These are phyloP conservation scores for Trichoderma lentiforme DNA, from an alignment of 2,329 filamentous ascomycete species.

Conservation along the genomic window DNA sequence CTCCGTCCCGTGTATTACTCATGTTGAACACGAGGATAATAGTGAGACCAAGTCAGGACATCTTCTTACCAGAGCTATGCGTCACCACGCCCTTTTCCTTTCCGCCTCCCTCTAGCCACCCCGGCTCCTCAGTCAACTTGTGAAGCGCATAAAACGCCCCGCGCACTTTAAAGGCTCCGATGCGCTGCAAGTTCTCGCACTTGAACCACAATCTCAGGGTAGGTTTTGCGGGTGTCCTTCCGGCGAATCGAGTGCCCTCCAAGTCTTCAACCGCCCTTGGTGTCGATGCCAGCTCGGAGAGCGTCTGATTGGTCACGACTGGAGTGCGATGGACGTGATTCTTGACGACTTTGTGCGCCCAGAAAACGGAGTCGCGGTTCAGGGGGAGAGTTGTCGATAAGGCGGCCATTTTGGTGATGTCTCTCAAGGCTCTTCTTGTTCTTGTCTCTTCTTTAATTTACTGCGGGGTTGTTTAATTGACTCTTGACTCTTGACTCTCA, in stretches of 20 bases:
- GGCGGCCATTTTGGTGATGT: conserved; percentile 41
- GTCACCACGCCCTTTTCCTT: conserved; percentile 73
- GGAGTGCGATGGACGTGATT: conserved; percentile 79
- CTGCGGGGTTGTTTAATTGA: neutral
- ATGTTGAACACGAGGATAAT: neutral
- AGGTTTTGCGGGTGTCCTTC: conserved; percentile 57
- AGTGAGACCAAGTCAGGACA: neutral
- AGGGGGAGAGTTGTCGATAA: conserved; percentile 58
- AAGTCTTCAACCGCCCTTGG: conserved; percentile 56
- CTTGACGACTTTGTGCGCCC: conserved; percentile 70
- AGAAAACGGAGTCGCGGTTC: conserved; percentile 66
- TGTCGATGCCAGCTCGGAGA: conserved; percentile 71
- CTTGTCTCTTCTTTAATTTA: neutral
- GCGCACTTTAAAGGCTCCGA: conserved; percentile 89
- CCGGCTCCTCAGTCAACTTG: conserved; percentile 60
- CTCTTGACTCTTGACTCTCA: neutral
- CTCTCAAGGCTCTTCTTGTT: neutral
- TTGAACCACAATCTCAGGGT: conserved; percentile 83
- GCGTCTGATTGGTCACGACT: conserved; percentile 72
- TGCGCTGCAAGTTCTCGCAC: conserved; percentile 87
- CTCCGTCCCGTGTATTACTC: neutral
- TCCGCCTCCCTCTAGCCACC: conserved; percentile 58
- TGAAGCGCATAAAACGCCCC: conserved; percentile 86
- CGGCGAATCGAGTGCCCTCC: conserved; percentile 54
- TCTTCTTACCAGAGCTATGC: conserved; percentile 72